Base-by-base conservation (phyloP, 495 filamentous ascomycete species). In the Penicilliopsis zonata region DNA sequence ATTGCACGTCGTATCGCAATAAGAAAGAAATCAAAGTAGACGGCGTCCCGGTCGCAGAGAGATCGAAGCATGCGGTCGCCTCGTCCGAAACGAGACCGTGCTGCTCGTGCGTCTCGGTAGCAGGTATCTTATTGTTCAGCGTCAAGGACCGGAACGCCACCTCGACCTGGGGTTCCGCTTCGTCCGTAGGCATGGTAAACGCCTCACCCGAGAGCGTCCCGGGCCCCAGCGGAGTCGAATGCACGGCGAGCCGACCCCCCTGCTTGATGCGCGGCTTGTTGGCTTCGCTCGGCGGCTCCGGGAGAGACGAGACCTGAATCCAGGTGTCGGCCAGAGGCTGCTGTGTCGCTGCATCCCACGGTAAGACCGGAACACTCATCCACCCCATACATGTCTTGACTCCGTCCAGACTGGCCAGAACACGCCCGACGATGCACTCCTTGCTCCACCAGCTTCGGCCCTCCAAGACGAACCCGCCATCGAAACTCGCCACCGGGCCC, bases 401-500 rank as follows among this genome's bases (percentile, higher is more conserved):
- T 6, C 71, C 76, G 16, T 70, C 61, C 7, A 72, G 52, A 20
- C 75, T 72, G 35, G 78, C 76, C 14, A 93, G 44, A 0, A 93
- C 80, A 19, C 81, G 72, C 5, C 82, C 82, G 15, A 86, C 71
- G 25, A 90, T 65, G 44, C 79, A 85, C 26, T 67, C 57, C 19
- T 80, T 86, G 52, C 82, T 87, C 85, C 85, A 93, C 63, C 80
- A 90, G 34, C 74, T 86, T 40, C 70, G 73, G 12, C 63, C 69
- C 6, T 44, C 49, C 44, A 83, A 86, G 5, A 78, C 53, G 43
- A 93, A 85, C 3, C 84, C 85, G n/a, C 80, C 79, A 42, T 78
- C 80, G 5, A 93, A 55, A 49, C 80, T 86, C 2, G 74, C 77
- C 26, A 69, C 64, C 13, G 74, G 63, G 0, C 85, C 85, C 3